phyloP scores from a whole-genome alignment of 176 grass and related monocot genomes.

The Oryza punctata region DNA sequence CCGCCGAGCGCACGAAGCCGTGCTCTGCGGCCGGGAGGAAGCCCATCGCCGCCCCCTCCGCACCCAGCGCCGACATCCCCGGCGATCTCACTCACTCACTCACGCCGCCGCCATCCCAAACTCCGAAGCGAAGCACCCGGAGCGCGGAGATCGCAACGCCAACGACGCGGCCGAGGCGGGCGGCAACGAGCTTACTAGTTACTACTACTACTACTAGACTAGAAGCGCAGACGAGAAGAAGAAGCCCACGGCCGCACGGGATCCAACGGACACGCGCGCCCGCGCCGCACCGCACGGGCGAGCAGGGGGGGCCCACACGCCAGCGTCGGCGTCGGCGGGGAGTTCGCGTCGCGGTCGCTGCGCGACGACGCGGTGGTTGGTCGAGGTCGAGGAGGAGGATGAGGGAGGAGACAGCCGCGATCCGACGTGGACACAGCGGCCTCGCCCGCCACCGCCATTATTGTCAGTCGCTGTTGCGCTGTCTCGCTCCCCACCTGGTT shows the following conservation, averaged over 20 bases:
- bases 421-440: conserved; percentile 23
- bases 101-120: conserved; percentile 26
- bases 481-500: conserved; percentile 22
- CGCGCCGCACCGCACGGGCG: not conserved
- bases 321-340: conserved; percentile 34
- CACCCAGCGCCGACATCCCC: conserved; percentile 48
- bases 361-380: conserved; percentile 35
- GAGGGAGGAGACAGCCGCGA: not conserved
- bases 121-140: conserved; percentile 13
- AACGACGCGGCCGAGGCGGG: not conserved
- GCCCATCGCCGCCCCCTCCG: conserved; percentile 50
- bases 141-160: not conserved
- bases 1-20: conserved; percentile 49
- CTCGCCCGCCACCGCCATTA: conserved; percentile 31
- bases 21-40: conserved; percentile 47
- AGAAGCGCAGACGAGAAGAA: not conserved
- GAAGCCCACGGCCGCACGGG: conserved; percentile 29
- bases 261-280: conserved; percentile 34
- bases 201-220: not conserved
- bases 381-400: not conserved
- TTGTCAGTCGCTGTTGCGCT: conserved; percentile 49
- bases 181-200: not conserved
- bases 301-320: not conserved
- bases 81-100: not conserved
- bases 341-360: conserved; percentile 37